Percentiles rank a stretch among this genome's conserved stretches.
Evolutionary conservation across 2,329 filamentous ascomycete species (phyloP).

Genomic region (Colletotrichum sp.): DNA sequence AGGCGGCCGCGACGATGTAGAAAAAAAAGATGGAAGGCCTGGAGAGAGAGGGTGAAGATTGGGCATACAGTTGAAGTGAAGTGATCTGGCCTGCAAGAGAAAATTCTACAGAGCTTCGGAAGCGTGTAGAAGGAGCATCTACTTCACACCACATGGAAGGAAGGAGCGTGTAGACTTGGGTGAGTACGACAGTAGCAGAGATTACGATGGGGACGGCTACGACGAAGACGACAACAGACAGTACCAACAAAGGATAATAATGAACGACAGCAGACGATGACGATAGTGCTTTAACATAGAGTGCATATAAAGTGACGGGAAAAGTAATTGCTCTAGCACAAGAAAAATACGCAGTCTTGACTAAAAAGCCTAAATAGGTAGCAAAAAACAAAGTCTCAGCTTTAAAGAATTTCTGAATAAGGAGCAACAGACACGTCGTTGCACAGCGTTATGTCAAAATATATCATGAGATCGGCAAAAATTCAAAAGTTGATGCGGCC

Average conservation of each 20-base stretch:
- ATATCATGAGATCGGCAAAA: not conserved
- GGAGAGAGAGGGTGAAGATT: not conserved
- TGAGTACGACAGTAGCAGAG: not conserved
- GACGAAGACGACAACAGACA: not conserved
- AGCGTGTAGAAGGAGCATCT: not conserved
- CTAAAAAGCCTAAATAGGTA: too few species aligned
- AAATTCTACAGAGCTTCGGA: not conserved
- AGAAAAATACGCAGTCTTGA: not conserved
- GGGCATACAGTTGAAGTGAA: not conserved
- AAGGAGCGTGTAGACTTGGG: not conserved
- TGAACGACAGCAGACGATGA: not conserved
- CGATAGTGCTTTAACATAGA: not conserved
- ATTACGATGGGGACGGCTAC: not conserved
- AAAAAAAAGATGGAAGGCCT: not conserved
- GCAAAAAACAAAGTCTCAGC: too few species aligned
- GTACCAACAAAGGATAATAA: not conserved
- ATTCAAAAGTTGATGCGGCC: not conserved
- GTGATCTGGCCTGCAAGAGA: not conserved
- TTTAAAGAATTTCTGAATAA: too few species aligned
- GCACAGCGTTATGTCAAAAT: not conserved
- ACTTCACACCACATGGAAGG: not conserved
- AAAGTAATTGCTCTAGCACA: not conserved
- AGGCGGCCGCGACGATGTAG: not conserved
- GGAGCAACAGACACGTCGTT: too few species aligned
- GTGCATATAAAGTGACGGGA: not conserved